These are phyloP conservation scores for Boletus sp. DNA, from an alignment of 768 basidiomycete genomes.

Conservation along the genomic window DNA sequence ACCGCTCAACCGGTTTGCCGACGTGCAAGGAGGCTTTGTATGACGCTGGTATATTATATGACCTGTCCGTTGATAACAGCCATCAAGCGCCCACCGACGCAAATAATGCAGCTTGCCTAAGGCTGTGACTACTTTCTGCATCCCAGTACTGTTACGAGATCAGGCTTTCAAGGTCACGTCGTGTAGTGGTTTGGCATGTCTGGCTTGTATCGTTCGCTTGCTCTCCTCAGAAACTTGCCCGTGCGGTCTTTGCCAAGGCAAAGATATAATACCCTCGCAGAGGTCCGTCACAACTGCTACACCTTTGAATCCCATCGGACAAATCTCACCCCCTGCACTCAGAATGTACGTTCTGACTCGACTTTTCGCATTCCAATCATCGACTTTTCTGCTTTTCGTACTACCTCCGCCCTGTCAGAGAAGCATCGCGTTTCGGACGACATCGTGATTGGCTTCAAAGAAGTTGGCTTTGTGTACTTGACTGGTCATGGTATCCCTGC, in stretches of 20 bases:
- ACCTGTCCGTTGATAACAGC: too few relatives aligned
- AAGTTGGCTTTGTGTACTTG: slow-evolving; percentile 75
- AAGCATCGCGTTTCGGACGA: too few relatives aligned
- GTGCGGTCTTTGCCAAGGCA: slow-evolving; percentile 2
- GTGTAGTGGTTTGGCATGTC: too few relatives aligned
- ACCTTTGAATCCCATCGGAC: not conserved
- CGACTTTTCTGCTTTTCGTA: slow-evolving; percentile 69
- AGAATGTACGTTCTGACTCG: slow-evolving; percentile 37
- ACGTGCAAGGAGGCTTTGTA: too few relatives aligned
- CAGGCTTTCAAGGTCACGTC: too few relatives aligned
- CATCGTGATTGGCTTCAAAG: slow-evolving; percentile 59
- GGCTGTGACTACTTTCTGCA: too few relatives aligned
- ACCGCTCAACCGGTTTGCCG: too few relatives aligned
- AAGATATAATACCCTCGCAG: slow-evolving; percentile 23
- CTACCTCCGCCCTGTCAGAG: slow-evolving; percentile 35
- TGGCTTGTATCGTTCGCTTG: slow-evolving; percentile 12
- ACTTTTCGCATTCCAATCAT: slow-evolving; percentile 71
- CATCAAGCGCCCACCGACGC: too few relatives aligned
- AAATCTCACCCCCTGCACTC: slow-evolving; percentile 5
- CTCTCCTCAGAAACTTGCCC: slow-evolving; percentile 1
- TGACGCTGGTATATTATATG: too few relatives aligned
- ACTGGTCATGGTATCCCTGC: too few relatives aligned
- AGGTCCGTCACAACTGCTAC: slow-evolving; percentile 13
- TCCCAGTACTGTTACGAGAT: too few relatives aligned
- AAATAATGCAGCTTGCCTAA: not conserved